Percentiles rank a stretch among this genome's conserved stretches.
These are phyloP conservation scores for Ilex aquifolium DNA, from an alignment of 257 asterid species.

Conservation along the genomic window DNA sequence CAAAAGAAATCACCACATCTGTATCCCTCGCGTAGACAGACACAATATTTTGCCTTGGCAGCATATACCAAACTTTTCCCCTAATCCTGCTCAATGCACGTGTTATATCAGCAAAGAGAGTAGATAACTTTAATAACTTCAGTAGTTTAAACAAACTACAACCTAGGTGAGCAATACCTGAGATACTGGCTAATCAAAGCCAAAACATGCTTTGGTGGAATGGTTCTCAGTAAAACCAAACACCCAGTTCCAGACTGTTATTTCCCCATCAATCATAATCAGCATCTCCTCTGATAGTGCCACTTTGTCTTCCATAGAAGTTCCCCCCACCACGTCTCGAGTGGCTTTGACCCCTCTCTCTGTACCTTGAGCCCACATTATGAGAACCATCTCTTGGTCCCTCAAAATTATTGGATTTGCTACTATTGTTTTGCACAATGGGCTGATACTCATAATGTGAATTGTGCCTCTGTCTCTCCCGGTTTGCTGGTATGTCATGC, in stretches of 20 bases:
- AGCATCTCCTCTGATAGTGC: conserved; percentile 32
- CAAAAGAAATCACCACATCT: conserved; percentile 23
- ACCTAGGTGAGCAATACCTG: conserved; percentile 31
- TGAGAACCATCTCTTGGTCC: conserved; percentile 39
- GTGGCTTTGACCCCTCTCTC: conserved; percentile 58
- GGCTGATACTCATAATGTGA: conserved; percentile 79
- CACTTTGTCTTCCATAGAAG: conserved; percentile 43
- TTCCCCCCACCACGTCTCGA: conserved; percentile 57
- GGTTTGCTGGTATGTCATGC: conserved; percentile 26
- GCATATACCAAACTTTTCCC: conserved; percentile 28
- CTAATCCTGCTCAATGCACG: conserved; percentile 34
- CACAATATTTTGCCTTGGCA: conserved; percentile 26
- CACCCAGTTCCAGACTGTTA: conserved; percentile 19
- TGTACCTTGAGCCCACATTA: conserved; percentile 36
- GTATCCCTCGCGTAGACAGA: conserved; percentile 19
- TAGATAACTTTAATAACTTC: conserved; percentile 6
- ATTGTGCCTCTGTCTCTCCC: conserved; percentile 57
- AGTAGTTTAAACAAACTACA: conserved; percentile 10
- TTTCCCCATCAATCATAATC: conserved; percentile 37
- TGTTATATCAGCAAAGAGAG: conserved; percentile 30
- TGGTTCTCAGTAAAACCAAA: conserved; percentile 14
- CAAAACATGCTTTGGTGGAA: conserved; percentile 22
- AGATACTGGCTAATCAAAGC: conserved; percentile 29
- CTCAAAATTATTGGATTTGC: conserved; percentile 38
- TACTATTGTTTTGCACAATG: conserved; percentile 48